Conservation (phyloP, 176 grass and related monocot species). For the Hsuehochloa calcarea region DNA sequence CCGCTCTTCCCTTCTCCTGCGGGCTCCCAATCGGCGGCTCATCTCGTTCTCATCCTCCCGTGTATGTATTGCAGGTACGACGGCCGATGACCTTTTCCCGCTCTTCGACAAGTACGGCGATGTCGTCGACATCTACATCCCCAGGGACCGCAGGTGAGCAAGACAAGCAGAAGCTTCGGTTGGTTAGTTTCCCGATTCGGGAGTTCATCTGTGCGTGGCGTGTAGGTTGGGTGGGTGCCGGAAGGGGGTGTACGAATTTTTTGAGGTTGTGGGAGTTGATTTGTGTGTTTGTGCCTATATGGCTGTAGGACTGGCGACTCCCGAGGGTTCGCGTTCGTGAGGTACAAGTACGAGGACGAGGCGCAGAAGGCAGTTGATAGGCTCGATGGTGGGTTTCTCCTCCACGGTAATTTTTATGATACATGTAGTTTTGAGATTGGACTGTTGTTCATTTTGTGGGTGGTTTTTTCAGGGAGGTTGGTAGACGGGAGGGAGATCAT, state of each 20-base stretch:
- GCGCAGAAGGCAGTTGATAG: conserved; percentile 88
- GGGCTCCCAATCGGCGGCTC: not conserved
- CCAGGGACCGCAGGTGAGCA: conserved; percentile 80
- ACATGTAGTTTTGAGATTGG: not conserved
- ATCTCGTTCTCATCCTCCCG: not conserved
- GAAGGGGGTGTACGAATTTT: not conserved
- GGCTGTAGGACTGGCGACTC: conserved; percentile 74
- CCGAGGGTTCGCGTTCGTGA: conserved; percentile 89
- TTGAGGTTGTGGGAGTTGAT: not conserved
- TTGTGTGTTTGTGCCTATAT: not conserved
- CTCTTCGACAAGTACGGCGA: conserved; percentile 92
- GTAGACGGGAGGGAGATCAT: conserved; percentile 95
- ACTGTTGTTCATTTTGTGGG: not conserved
- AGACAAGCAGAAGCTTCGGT: not conserved
- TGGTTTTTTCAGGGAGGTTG: conserved; percentile 56
- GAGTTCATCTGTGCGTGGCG: not conserved
- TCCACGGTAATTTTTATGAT: not conserved
- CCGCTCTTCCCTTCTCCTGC: not conserved
- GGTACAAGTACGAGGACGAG: conserved; percentile 96
- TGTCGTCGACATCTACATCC: conserved; percentile 93
- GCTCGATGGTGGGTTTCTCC: conserved; percentile 59
- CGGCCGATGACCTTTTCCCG: conserved; percentile 85
- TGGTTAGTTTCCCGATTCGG: not conserved
- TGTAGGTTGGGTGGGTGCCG: not conserved
- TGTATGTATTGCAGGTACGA: conserved; percentile 52